A percentile compares a stretch with the other conserved stretches of the same genome.
phyloP scores from a whole-genome alignment of 2,329 filamentous ascomycete species.

The Cladosporium sp. region DNA sequence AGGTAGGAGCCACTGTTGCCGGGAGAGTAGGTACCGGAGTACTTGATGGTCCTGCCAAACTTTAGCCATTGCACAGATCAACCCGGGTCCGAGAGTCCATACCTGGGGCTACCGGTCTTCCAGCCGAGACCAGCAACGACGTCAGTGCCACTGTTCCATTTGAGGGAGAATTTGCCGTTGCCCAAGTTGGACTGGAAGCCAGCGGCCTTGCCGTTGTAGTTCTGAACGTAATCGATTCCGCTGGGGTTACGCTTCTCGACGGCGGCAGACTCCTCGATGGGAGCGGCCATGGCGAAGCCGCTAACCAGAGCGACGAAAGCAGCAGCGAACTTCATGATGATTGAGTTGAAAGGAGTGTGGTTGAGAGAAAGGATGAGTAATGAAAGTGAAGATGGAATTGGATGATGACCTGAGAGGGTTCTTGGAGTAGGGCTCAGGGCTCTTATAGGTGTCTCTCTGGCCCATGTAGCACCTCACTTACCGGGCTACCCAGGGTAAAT shows the following conservation, averaged over 20 bases:
- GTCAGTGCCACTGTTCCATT: conserved; percentile 26
- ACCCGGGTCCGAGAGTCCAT: not conserved
- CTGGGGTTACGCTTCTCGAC: conserved; percentile 22
- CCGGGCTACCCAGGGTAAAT: conserved; percentile 5
- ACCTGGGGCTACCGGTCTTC: conserved; percentile 27
- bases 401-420: not conserved
- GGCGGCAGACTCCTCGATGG: conserved; percentile 19
- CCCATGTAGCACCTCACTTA: not conserved
- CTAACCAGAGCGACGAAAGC: conserved; percentile 22
- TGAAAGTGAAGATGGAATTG: not conserved
- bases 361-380: conserved; percentile 3
- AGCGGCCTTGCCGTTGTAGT: conserved; percentile 26
- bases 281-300: conserved; percentile 22
- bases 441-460: conserved; percentile 8
- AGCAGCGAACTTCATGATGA: conserved; percentile 25
- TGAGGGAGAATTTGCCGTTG: conserved; percentile 25
- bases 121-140: conserved; percentile 30
- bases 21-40: conserved; percentile 40
- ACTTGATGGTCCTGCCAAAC: conserved; percentile 25
- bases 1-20: conserved; percentile 54
- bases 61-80: not conserved
- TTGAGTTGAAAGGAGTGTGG: not conserved
- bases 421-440: not conserved
- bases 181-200: conserved; percentile 24
- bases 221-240: conserved; percentile 25